Percentiles rank a stretch among this genome's conserved stretches.
Conservation (phyloP, 768 basidiomycete species). For the Termitomyces heimii region DNA sequence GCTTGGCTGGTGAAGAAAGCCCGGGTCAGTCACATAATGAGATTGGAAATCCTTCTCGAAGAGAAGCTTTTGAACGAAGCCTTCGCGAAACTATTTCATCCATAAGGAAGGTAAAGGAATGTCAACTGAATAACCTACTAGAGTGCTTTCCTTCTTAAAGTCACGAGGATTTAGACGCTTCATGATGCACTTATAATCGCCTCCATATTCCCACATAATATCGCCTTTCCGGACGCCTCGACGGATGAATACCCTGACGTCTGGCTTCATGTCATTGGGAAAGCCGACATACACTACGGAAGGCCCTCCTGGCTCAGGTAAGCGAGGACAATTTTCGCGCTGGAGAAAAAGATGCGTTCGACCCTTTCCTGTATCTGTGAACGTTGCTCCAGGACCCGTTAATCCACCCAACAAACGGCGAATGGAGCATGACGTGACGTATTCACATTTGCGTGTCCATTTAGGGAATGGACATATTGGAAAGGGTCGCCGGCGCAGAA, state of each 20-base stretch:
- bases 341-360: not conserved
- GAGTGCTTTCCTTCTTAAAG: not conserved
- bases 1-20: not conserved
- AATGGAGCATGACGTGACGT: not conserved
- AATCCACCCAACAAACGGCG: not conserved
- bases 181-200: not conserved
- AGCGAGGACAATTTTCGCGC: not conserved
- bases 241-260: not conserved
- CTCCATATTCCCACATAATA: not conserved
- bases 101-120: not conserved
- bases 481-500: not conserved
- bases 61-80: not conserved
- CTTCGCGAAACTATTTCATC: not conserved
- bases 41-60: not conserved
- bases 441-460: not conserved
- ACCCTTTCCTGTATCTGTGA: not conserved
- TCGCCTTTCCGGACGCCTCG: not conserved
- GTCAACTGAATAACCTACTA: not conserved
- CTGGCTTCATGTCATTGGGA: not conserved
- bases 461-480: not conserved
- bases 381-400: not conserved
- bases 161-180: not conserved
- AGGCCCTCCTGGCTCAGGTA: not conserved
- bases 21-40: not conserved
- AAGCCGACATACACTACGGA: not conserved